Base-by-base conservation (phyloP, 2,329 filamentous ascomycete genomes). In the Colletotrichum salicis region DNA sequence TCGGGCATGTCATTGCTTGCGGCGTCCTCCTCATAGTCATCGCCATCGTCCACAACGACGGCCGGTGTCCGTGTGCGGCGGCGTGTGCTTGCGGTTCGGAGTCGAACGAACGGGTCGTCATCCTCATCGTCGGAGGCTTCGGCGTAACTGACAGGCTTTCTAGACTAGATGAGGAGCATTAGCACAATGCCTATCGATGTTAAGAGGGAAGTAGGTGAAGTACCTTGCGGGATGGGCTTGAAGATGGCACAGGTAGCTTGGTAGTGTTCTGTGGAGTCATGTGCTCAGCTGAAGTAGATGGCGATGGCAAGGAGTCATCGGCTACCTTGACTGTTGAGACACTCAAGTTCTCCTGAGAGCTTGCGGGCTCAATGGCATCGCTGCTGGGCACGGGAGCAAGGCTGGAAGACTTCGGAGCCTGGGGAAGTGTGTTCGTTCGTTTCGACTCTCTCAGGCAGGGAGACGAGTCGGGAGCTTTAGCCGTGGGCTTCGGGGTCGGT, bases 51-150 rank as follows among this genome's bases (percentile, higher is more conserved):
- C 19, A 93, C 85, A 37, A 90, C 88, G 71, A 88, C 86, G 57
- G 89, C 84, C 74, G 93, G 93, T 0, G 82, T 77, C 60, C 84
- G 84, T 66, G 78, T 79, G 41, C 82, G 83, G 72, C 80, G 83
- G 67, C 82, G 83, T 45, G 79, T 76, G 68, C 79, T 82, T 59
- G 80, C 81, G 15, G 82, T 76, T 70, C 79, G 83, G 76, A 83
- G 79, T 57, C 84, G 81, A 2, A 82, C 80, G 78, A 95, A 92
- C 0, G 93, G 89, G 56, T 95, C 92, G 61, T 94, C 92, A 13
- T 94, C 92, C 64, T 94, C 92, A 62, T 94, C 92, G 57, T 94
- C 93, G 56, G 94, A 94, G 1, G 94, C 95, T 78, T 98, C 95
- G 74, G 93, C 92, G 80, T 98, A 98, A 79, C 88, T 96, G 75